Percentiles rank a stretch among this genome's conserved stretches.
phyloP scores from a whole-genome alignment of 2,329 filamentous ascomycete species.

The Xylaria sp. region DNA sequence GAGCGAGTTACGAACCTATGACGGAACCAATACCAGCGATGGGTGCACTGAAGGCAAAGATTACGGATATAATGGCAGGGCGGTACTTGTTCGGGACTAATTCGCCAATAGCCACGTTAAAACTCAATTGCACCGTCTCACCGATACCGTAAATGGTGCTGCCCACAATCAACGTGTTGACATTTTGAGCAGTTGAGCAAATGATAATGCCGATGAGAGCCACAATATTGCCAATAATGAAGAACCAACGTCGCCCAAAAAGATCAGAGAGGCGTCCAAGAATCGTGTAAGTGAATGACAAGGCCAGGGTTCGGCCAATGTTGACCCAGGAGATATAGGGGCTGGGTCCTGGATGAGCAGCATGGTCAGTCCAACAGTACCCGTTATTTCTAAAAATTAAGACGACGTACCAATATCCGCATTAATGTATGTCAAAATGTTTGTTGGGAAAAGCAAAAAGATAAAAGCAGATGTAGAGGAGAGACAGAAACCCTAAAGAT shows the following conservation, averaged over 20 bases:
- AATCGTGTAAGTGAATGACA: constrained; percentile 46
- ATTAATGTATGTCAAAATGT: constrained; percentile 45
- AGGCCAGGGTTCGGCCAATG: constrained; percentile 44
- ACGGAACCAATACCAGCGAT: constrained; percentile 45
- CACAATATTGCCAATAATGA: constrained; percentile 46
- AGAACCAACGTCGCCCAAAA: constrained; percentile 49
- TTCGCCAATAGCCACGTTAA: constrained; percentile 47
- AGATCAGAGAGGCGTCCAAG: constrained; percentile 48
- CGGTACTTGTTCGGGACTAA: constrained; percentile 52
- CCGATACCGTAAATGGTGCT: constrained; percentile 45
- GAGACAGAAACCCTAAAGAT: constrained; percentile 44
- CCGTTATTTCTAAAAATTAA: not conserved
- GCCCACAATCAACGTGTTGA: constrained; percentile 45
- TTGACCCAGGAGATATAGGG: constrained; percentile 45
- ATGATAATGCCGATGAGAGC: constrained; percentile 46
- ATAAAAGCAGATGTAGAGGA: constrained; percentile 47
- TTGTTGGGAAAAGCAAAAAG: constrained; percentile 47
- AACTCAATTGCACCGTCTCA: constrained; percentile 46
- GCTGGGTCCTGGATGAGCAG: constrained; percentile 38
- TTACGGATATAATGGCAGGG: constrained; percentile 41
- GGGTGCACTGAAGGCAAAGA: constrained; percentile 44
- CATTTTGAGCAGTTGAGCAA: constrained; percentile 43
- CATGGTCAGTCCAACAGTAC: not conserved
- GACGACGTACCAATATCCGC: constrained; percentile 42
- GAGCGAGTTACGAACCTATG: constrained; percentile 37